Evolutionary conservation across 148 eudicot genomes (phyloP).

Genomic region (Simmondsia chinensis): DNA sequence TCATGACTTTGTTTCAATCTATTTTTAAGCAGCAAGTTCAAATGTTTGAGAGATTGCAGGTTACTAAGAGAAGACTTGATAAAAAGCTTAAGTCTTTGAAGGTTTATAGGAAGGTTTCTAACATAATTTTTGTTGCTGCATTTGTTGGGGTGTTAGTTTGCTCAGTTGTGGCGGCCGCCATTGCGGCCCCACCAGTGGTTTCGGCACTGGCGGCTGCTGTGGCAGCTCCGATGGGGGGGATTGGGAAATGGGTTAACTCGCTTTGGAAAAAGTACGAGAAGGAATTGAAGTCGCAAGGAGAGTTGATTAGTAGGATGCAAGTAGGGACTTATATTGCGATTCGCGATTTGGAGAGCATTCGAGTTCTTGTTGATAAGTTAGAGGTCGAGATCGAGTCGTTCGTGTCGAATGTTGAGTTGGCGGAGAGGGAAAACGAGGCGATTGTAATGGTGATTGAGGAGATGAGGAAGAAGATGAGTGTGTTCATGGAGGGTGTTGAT

Average conservation of each 20-base stretch:
- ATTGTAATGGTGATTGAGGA: slow-evolving; percentile 20
- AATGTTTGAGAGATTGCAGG: slow-evolving; percentile 18
- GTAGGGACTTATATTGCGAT: slow-evolving; percentile 18
- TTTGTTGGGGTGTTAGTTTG: slow-evolving; percentile 59
- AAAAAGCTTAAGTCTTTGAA: slow-evolving; percentile 39
- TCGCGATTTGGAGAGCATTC: slow-evolving; percentile 21
- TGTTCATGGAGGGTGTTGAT: slow-evolving; percentile 23
- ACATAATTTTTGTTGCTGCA: slow-evolving; percentile 45
- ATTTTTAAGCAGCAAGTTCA: slow-evolving; percentile 20
- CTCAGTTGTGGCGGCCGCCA: slow-evolving; percentile 78
- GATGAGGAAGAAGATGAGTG: slow-evolving; percentile 14
- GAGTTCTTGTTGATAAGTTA: slow-evolving; percentile 15
- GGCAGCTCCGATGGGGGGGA: slow-evolving; percentile 18
- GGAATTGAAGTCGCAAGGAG: slow-evolving; percentile 19
- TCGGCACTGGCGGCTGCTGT: slow-evolving; percentile 24
- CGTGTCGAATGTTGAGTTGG: slow-evolving; percentile 20
- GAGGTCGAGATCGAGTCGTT: slow-evolving; percentile 19
- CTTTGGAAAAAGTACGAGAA: slow-evolving; percentile 28
- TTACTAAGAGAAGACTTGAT: slow-evolving; percentile 45
- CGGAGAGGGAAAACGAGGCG: slow-evolving; percentile 5
- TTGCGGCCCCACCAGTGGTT: slow-evolving; percentile 49
- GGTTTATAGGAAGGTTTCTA: slow-evolving; percentile 53
- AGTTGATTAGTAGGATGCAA: slow-evolving; percentile 14
- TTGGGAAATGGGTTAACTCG: slow-evolving; percentile 27
- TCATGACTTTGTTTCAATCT: slow-evolving; percentile 10